Evolutionary conservation across 2,329 filamentous ascomycete species (phyloP), one percentile per base, ranked within the genome.

Genomic region (Phialocephala sp.): DNA sequence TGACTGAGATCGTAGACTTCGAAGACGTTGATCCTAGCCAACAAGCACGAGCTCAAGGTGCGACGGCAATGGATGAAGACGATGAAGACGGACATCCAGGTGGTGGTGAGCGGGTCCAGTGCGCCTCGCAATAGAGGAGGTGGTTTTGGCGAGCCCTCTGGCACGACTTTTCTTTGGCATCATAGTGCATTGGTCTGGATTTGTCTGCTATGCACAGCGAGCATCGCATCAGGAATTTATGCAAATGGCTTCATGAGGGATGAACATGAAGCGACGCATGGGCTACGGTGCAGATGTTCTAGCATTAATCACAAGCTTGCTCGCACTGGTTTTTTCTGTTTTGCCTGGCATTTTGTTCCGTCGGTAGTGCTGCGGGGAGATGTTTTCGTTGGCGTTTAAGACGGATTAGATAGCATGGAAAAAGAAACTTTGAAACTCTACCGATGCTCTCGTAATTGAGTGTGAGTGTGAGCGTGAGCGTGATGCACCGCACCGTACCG

Each of bases 1-100:
- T 98, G 93, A 91, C 91, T 22, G 95, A 99, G 76, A 90, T 92
- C 72, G 96, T 90, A 73, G 88, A 91, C 59, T 85, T 98, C 39
- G 93, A 98, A 79, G 91, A 96, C 66, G 84, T 96, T 50, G 94
- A 97, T 74, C 80, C 85, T 50, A 87, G 84, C 74, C 86, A 90
- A 72, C 81, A 86, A 75, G 85, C 85, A 62, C 85, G 90, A 71
- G 91, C 90, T 54, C 90, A 91, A 70, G 89, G 88, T 66, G 88
- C 87, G 69, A 83, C 81, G 55, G 81, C 79, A 67, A 88, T 88
- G 83, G 90, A 92, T 0, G 91, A 94, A 47, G 91, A 94, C 14
- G 91, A 94, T 8, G 88, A 93, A 55, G 90, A 92, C 56, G 90
- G 89, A 22, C 89, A 91, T 69, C 84, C 87, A 69, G 79, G 77